phyloP scores from a whole-genome alignment of 306 rosid species.

The Castanea crenata region DNA sequence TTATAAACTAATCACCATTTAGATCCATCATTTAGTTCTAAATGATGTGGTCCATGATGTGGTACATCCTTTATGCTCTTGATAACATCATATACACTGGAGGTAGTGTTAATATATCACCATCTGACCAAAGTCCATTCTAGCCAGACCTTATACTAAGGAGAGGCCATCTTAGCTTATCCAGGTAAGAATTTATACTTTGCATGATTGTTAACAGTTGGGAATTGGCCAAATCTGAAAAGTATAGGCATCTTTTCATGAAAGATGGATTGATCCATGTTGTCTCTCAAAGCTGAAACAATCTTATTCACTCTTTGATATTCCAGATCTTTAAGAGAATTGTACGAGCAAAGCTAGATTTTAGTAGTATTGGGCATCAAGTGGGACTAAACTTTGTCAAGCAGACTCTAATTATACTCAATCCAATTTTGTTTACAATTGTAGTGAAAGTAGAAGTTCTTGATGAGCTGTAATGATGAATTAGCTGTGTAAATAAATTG shows the following conservation, averaged over 20 bases:
- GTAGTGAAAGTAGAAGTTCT: conserved; percentile 12
- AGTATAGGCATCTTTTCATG: neutral
- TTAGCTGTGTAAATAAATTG: neutral
- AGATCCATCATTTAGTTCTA: too few relatives aligned
- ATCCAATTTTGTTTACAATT: neutral
- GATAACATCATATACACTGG: conserved; percentile 82
- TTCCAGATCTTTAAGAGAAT: conserved; percentile 74
- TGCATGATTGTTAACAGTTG: neutral
- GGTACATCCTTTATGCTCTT: conserved; percentile 13
- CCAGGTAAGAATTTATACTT: conserved; percentile 43
- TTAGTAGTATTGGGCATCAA: conserved; percentile 78
- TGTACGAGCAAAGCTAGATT: conserved; percentile 68
- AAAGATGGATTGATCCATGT: neutral
- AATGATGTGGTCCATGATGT: too few relatives aligned
- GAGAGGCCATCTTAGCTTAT: conserved; percentile 84
- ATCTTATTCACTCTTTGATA: neutral
- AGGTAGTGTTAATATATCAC: conserved; percentile 88
- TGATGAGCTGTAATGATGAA: neutral
- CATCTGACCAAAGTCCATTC: conserved; percentile 43
- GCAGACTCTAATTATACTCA: neutral
- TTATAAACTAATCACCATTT: too few relatives aligned
- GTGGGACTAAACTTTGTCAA: conserved; percentile 38
- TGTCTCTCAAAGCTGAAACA: neutral
- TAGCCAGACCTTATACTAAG: conserved; percentile 89
- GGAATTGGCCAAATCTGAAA: neutral